Base-by-base conservation (phyloP, 805 yeast genomes). In the Saccharomycopsis schoenii region DNA sequence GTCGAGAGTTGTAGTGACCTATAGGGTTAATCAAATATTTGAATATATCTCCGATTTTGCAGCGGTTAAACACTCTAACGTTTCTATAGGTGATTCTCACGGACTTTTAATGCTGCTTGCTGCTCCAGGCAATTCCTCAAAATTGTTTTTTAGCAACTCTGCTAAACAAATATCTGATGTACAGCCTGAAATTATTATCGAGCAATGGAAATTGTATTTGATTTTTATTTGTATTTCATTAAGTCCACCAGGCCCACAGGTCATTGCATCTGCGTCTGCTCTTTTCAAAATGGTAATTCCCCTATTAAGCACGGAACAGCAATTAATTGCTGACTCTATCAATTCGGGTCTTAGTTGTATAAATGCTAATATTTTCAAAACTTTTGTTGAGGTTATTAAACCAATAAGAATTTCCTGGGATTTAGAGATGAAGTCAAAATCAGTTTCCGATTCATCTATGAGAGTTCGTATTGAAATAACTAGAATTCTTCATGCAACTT, bases 211-310 rank as follows among this genome's bases (percentile, higher is more conserved):
- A 71, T 76, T 92, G 2, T 94, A 86, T 69, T 74, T 94, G 67
- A 87, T 93, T 55, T 94, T 91, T 61, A 97, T 97, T 0, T 93
- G 98, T 68, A 84, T 93, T 19, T 89, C 97, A 0, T 73, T 94
- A 64, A 94, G 99, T 0, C 83, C 96, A 0, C 91, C 97, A 0
- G 88, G 83, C 63, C 96, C 91, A 61, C 97, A 91, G 69, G 83
- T 89, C 58, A 92, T 94, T 60, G 92, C 96, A 1, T 89, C 97
- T 63, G 97, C 97, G 0, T 85, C 86, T 62, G 86, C 96, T 0
- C 85, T 94, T 1, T 94, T 94, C 74, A 81, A 86, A 61, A 84
- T 94, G 86, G 92, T 90, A 0, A 76, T 90, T 43, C 97, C 97
- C 0, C 75, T 94, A 36, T 72, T 94, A 56, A 84, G 82, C 36